Evolutionary conservation across 225 moss, liverwort and hornwort species (phyloP), one percentile per base, ranked within the genome.

Genomic region (Ulota crispa): DNA sequence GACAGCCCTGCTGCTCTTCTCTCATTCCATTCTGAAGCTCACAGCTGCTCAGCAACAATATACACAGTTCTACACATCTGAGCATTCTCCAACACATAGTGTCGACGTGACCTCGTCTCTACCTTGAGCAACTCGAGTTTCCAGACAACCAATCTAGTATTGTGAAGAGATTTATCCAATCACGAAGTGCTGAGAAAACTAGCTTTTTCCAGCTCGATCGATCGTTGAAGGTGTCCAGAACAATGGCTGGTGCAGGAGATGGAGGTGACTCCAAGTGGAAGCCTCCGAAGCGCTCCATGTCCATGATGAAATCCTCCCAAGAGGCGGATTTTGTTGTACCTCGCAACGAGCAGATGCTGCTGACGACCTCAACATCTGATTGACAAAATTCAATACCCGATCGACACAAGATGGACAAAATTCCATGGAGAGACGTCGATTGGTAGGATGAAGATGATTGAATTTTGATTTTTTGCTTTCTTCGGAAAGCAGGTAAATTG

Each of bases 181-280:
- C n/a, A 24, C 57, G 24, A 57, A 57, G n/a, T 31, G 20, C 8
- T 2, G 16, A 30, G 16, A 24, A 8, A n/a, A 24, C 68, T 23
- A 67, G 68, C 26, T 69, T 42, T 30, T 18, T 47, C 45, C 32
- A 31, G 31, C 23, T 63, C 47, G 3, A 50, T 53, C 37, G 54
- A 9, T 42, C 75, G 20, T 24, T 5, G 41, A 26, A 7, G 32
- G 28, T 39, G 4, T 12, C 62, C 21, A 4, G 50, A 61, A 13
- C 41, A 65, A 81, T 86, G 87, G 87, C 74, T 65, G 47, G 1
- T 31, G 70, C 36, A 21, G 87, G 87, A 32, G 87, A 88, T 79
- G 87, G 87, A 70, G 87, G 87, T 28, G 75, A 55, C 23, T 82
- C 87, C 41, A 87, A 87, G 60, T 85, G 87, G 85, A 87, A 85